Evolutionary conservation across 2,329 filamentous ascomycete species (phyloP).

Genomic region (Cladosporium sp.): DNA sequence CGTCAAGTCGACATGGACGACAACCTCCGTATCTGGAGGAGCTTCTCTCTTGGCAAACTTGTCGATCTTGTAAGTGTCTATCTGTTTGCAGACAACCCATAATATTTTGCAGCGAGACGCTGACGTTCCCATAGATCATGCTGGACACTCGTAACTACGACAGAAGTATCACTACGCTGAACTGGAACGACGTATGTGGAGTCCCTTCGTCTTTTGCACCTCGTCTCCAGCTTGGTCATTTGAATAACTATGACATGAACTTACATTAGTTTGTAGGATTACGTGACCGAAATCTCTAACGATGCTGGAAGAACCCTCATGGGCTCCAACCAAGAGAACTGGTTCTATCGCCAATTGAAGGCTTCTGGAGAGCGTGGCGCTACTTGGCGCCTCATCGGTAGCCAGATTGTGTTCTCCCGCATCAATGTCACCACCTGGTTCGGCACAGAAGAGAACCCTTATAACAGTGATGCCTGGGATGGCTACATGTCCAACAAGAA

Average conservation of each 20-base stretch:
- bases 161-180: slow-evolving; percentile 45
- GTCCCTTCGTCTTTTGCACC: background rate
- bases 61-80: slow-evolving; percentile 37
- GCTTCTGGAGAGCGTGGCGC: slow-evolving; percentile 59
- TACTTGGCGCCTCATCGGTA: slow-evolving; percentile 69
- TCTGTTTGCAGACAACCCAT: background rate
- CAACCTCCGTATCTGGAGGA: slow-evolving; percentile 47
- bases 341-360: slow-evolving; percentile 55
- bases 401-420: slow-evolving; percentile 66
- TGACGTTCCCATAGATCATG: slow-evolving; percentile 36
- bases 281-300: slow-evolving; percentile 32
- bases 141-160: slow-evolving; percentile 49
- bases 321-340: slow-evolving; percentile 34
- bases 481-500: slow-evolving; percentile 71
- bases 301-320: slow-evolving; percentile 35
- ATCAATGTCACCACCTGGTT: slow-evolving; percentile 47
- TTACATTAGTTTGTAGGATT: slow-evolving; percentile 25
- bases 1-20: slow-evolving; percentile 48
- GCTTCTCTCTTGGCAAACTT: slow-evolving; percentile 45
- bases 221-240: background rate
- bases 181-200: slow-evolving; percentile 54
- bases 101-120: background rate
- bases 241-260: background rate
- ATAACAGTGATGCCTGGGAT: slow-evolving; percentile 58
- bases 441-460: slow-evolving; percentile 42